phyloP scores from a whole-genome alignment of 2,329 filamentous ascomycete genomes.

The Penicillium hesseltinei region DNA sequence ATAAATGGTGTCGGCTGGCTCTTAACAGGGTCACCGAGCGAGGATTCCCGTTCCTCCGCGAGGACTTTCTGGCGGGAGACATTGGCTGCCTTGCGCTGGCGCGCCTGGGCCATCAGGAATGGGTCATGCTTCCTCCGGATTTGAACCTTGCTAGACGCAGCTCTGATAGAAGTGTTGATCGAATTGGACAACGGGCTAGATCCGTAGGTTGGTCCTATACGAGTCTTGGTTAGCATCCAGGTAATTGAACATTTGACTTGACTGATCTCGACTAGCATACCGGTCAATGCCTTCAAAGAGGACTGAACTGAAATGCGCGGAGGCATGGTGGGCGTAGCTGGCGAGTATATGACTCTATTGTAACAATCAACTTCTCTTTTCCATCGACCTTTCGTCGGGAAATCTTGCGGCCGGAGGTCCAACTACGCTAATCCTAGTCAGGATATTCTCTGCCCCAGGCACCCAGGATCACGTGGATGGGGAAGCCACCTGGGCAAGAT shows the following conservation, averaged over 20 bases:
- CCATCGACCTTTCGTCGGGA: conserved; percentile 26
- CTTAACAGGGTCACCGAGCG: conserved; percentile 73
- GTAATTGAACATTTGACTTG: not conserved
- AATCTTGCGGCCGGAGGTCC: conserved; percentile 30
- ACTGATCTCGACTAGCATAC: conserved; percentile 47
- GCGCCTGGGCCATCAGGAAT: conserved; percentile 75
- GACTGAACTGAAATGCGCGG: conserved; percentile 63
- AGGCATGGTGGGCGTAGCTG: conserved; percentile 55
- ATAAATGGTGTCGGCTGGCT: conserved; percentile 80
- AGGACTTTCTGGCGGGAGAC: conserved; percentile 71
- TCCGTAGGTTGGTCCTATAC: conserved; percentile 30
- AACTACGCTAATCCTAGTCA: conserved; percentile 26
- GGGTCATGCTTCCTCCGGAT: conserved; percentile 72
- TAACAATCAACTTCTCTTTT: conserved; percentile 18
- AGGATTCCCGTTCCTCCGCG: conserved; percentile 60
- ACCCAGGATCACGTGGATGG: fast-evolving
- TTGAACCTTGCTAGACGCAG: conserved; percentile 63
- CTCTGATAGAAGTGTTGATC: conserved; percentile 55
- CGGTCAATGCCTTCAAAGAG: conserved; percentile 58
- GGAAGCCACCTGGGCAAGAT: conserved; percentile 3
- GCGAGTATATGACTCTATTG: conserved; percentile 8
- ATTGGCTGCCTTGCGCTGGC: conserved; percentile 81
- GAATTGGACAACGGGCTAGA: conserved; percentile 53
- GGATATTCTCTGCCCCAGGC: conserved; percentile 1
- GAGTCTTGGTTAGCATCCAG: conserved; percentile 10